These are phyloP conservation scores for Solanum chiquidenum DNA, from an alignment of 257 asterid species.

Conservation along the genomic window DNA sequence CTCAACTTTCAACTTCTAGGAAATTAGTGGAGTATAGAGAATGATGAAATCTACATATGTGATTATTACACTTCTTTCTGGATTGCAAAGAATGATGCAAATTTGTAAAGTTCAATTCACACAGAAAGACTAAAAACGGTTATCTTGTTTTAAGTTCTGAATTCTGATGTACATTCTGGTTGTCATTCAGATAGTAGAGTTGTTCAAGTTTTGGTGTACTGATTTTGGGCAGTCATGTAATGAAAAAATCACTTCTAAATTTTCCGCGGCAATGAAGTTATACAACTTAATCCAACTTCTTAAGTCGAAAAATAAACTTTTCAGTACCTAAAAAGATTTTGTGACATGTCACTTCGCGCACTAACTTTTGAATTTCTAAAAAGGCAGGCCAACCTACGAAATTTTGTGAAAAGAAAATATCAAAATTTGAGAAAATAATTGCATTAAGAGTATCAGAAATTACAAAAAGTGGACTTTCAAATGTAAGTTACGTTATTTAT, in stretches of 20 bases:
- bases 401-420: no score
- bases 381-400: not conserved
- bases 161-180: not conserved
- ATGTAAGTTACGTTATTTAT: not conserved
- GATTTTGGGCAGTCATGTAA: not conserved
- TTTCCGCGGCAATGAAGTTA: not conserved
- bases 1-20: not conserved
- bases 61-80: not conserved
- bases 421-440: no score
- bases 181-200: not conserved
- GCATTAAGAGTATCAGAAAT: not conserved
- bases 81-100: not conserved
- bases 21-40: not conserved
- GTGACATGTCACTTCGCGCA: no score
- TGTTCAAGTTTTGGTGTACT: not conserved
- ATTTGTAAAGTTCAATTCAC: not conserved
- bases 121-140: not conserved
- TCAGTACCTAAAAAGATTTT: no score
- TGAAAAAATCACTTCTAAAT: not conserved
- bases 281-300: not conserved
- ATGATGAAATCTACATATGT: not conserved
- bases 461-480: not conserved
- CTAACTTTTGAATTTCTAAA: not conserved
- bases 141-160: not conserved
- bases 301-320: not conserved